Base-by-base conservation (phyloP, 2,329 filamentous ascomycete species). In the Xylariaceae sp. region DNA sequence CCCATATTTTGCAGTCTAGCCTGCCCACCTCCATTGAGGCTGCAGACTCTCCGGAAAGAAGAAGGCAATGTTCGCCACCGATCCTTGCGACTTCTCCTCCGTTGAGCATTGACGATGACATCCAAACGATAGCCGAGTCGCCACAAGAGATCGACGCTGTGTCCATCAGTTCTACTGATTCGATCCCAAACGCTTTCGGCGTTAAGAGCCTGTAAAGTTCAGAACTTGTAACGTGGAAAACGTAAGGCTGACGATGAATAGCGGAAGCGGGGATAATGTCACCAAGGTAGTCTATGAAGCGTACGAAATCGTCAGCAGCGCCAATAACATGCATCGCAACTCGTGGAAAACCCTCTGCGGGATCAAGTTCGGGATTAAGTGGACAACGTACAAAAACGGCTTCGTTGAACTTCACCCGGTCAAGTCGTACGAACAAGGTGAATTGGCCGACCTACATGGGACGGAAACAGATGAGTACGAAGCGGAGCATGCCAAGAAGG, bases 391-490 rank as follows among this genome's bases (percentile, higher is more conserved):
- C 6, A 26, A 43, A 7, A 41, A 52, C 19, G 48, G 49, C 4
- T 45, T 43, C 29, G 13, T 53, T 2, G 29, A 47, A 3, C 18
- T 41, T 7, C 46, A 48, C n/a, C 35, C 52, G 13, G 1, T 46
- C n/a, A 15, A 38, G 15, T 36, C 38, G 12, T 55, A 43, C 33
- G 43, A 37, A 4, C 51, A 56, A 35, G 50, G 45, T 11, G 54
- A 54, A 18, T 45, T 56, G 13, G 51, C 50, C 28, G 47, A 51
- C 13, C 37, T 54, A 38, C 45, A 52, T 36, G 42, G 33, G 12
- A 43, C 49, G 16, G 46, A 48, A 6, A 35, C 54, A 15, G 39
- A 19, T 22, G 42, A 39, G 30, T 48, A 48, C 38, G 44, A 50
- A 29, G 38, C 41, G 12, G 44, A 41, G 22, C 9, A 15, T 7